A percentile compares a stretch with the other conserved stretches of the same genome.
These are phyloP conservation scores for Mycena alexandri DNA, from an alignment of 768 basidiomycete species.

Conservation along the genomic window DNA sequence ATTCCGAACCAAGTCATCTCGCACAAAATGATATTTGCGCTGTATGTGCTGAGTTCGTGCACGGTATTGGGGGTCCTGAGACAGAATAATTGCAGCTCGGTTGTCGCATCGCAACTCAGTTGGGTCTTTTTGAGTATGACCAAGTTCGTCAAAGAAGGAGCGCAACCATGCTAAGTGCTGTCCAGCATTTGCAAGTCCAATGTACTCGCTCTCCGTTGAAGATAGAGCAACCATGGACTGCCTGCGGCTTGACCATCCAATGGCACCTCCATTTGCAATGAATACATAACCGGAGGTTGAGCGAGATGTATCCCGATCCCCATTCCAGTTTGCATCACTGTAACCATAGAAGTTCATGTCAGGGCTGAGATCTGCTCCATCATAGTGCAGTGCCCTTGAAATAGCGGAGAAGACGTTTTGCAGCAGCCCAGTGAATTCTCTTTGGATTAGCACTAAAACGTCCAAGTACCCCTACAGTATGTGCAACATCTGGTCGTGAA, in stretches of 20 bases:
- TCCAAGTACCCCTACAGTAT: slow-evolving; percentile 4
- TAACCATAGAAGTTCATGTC: slow-evolving; percentile 9
- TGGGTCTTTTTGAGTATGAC: slow-evolving; percentile 1
- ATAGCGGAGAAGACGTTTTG: background rate
- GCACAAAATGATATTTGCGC: slow-evolving; percentile 6
- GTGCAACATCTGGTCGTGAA: background rate
- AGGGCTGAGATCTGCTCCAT: background rate
- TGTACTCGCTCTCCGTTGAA: slow-evolving; percentile 7
- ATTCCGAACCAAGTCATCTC: slow-evolving; percentile 29
- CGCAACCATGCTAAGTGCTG: slow-evolving; percentile 13
- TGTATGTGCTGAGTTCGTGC: slow-evolving; percentile 15
- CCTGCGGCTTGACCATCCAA: slow-evolving; percentile 1
- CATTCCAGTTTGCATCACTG: slow-evolving; percentile 7
- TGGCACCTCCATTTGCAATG: background rate
- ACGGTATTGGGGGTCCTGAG: slow-evolving; percentile 1
- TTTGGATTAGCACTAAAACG: slow-evolving; percentile 7
- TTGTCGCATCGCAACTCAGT: slow-evolving; percentile 6
- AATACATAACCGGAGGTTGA: slow-evolving; percentile 16
- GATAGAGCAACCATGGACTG: slow-evolving; percentile 7
- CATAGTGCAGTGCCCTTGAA: background rate
- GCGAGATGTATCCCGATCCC: slow-evolving; percentile 3
- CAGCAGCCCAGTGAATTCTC: background rate
- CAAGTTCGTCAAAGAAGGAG: slow-evolving; percentile 11
- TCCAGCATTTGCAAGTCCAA: slow-evolving; percentile 5
- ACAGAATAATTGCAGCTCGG: slow-evolving; percentile 9